Conservation (phyloP, 2,329 filamentous ascomycete species). For the Madurella fahalii region DNA sequence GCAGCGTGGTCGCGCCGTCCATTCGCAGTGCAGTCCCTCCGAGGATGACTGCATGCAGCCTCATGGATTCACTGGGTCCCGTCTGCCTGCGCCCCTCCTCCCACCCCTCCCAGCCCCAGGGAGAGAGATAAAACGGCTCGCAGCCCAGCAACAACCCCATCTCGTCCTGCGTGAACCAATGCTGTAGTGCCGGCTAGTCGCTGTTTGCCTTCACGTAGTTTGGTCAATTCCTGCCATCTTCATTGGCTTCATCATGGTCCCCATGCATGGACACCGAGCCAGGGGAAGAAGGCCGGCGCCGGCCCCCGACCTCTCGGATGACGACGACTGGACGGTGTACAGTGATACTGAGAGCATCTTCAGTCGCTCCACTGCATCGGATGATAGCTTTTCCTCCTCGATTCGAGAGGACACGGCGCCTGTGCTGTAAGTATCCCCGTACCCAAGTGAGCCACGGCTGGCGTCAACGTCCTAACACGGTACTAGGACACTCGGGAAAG, state of each 20-base stretch:
- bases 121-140: slow-evolving; percentile 3
- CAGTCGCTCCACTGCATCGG: slow-evolving; percentile 6
- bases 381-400: background rate
- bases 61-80: slow-evolving; percentile 2
- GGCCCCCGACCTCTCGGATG: background rate
- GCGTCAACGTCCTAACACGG: background rate
- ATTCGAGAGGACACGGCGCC: background rate
- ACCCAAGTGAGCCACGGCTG: background rate
- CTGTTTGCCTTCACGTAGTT: background rate
- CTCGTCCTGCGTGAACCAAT: background rate
- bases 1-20: too few species aligned
- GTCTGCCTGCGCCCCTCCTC: background rate
- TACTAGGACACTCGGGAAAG: slow-evolving; percentile 20
- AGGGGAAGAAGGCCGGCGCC: slow-evolving; percentile 5
- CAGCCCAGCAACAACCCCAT: background rate
- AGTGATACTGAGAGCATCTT: slow-evolving; percentile 16
- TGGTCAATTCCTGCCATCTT: background rate
- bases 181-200: background rate
- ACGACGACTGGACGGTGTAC: slow-evolving; percentile 14
- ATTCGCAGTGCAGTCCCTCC: background rate
- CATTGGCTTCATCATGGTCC: slow-evolving; percentile 3
- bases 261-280: background rate
- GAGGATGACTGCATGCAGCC: slow-evolving; percentile 1
- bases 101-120: background rate
- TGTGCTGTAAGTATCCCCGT: slow-evolving; percentile 10